Base-by-base conservation (phyloP, 176 grass and related monocot genomes). In the Cenchrus americanus region DNA sequence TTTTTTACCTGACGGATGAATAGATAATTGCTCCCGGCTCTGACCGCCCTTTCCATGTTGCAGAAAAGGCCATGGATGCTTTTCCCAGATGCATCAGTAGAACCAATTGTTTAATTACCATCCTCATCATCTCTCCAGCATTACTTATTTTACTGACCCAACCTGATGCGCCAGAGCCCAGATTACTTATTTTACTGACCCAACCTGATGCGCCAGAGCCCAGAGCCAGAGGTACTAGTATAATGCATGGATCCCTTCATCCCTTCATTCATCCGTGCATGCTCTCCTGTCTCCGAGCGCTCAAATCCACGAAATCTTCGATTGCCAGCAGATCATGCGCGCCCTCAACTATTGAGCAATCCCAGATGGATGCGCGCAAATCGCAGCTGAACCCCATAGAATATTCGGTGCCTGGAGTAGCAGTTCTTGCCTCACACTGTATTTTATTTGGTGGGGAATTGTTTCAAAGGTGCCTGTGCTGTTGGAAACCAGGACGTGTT, bases 291-390 rank as follows among this genome's bases (percentile, higher is more conserved):
- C 23, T 19, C 13, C 41, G 1, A 73, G 57, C 84, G 34, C 55
- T 79, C 66, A 80, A 80, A 86, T 65, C 84, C 59, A 80, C 22
- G 77, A 73, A 54, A 86, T 80, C 47, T 80, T 73, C 80, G 76
- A 73, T 80, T 80, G 54, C 84, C 11, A 21, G 66, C n/a, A 14
- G 66, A 72, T 86, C 54, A 71, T 62, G 58, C 76, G 57, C 84
- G 10, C 23, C 21, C 13, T 19, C 14, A 24, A 23, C 23, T 44
- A 68, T 62, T 41, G 42, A 48, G 23, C 30, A 66, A 65, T 37
- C 57, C 43, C 37, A 79, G 54, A 73, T 80, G 66, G 67, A 55
- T 65, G 57, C 46, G 55, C 44, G 57, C 55, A 42, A 54, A 64
- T 80, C 66, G n/a, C 46, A 27, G 44, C 13, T 44, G 55, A 71